Evolutionary conservation across 2,329 filamentous ascomycete species (phyloP).

Genomic region (Aspergillus sp.): DNA sequence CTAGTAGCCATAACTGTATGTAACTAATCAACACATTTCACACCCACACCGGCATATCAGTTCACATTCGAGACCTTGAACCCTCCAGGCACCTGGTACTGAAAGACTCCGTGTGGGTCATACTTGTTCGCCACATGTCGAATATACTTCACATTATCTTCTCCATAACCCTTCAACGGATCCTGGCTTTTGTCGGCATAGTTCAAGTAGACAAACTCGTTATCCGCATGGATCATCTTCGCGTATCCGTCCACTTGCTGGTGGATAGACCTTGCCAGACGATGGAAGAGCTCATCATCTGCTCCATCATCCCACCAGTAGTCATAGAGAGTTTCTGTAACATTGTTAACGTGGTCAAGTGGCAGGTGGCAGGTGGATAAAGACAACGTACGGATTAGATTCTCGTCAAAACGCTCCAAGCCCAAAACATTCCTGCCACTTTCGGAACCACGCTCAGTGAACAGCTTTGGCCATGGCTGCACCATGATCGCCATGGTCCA

Average conservation of each 20-base stretch:
- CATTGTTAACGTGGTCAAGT: constrained; percentile 17
- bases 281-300: constrained; percentile 29
- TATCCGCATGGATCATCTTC: constrained; percentile 16
- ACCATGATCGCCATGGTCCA: constrained; percentile 23
- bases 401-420: constrained; percentile 26
- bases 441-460: constrained; percentile 27
- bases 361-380: not conserved
- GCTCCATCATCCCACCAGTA: constrained; percentile 22
- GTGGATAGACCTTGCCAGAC: constrained; percentile 19
- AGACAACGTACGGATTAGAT: constrained; percentile 13
- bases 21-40: no score
- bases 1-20: not conserved
- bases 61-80: constrained; percentile 16
- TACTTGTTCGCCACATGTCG: constrained; percentile 16
- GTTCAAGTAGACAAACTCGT: constrained; percentile 40
- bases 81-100: constrained; percentile 21
- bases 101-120: constrained; percentile 22
- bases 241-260: constrained; percentile 24
- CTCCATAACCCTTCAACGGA: constrained; percentile 37
- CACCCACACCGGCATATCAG: not conserved
- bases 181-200: constrained; percentile 41
- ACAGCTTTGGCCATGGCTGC: constrained; percentile 38
- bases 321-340: constrained; percentile 16
- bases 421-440: constrained; percentile 31
- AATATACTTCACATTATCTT: constrained; percentile 29